These are phyloP conservation scores for Phialophora tarda DNA, from an alignment of 2,329 filamentous ascomycete species.

Conservation along the genomic window DNA sequence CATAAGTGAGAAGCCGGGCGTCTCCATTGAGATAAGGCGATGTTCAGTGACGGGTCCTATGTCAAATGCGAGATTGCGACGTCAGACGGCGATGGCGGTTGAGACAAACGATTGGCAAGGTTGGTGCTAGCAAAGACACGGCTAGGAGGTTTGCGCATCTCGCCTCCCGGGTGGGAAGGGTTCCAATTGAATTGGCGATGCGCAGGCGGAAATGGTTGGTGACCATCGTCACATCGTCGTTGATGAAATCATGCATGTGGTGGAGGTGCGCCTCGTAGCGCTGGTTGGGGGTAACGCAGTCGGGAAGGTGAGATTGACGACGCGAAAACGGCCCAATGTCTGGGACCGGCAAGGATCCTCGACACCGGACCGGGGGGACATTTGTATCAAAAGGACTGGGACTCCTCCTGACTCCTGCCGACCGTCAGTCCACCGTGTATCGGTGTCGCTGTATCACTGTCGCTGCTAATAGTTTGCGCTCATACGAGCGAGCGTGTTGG, in stretches of 20 bases:
- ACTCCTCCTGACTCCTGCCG: not conserved
- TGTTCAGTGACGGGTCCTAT: not conserved
- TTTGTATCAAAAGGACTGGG: too few relatives aligned
- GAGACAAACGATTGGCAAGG: not conserved
- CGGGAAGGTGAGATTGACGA: not conserved
- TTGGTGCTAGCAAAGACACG: slow-evolving; percentile 1
- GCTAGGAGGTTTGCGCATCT: not conserved
- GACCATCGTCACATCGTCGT: slow-evolving; percentile 4
- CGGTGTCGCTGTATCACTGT: not conserved
- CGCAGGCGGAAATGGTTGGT: not conserved
- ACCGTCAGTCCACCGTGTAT: not conserved
- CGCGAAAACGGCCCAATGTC: not conserved
- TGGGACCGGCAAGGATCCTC: not conserved
- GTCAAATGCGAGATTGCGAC: slow-evolving; percentile 26
- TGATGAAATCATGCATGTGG: slow-evolving; percentile 21
- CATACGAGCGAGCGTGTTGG: not conserved
- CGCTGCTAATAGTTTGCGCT: not conserved
- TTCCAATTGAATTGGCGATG: not conserved
- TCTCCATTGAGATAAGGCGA: slow-evolving; percentile 6
- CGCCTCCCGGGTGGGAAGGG: slow-evolving; percentile 1
- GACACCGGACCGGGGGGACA: not conserved
- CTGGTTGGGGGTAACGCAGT: not conserved
- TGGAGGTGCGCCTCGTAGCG: not conserved
- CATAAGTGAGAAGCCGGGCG: not conserved
- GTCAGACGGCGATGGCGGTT: slow-evolving; percentile 15